These are phyloP conservation scores for Colletotrichum endophyticum DNA, from an alignment of 2,329 filamentous ascomycete species.

Conservation along the genomic window DNA sequence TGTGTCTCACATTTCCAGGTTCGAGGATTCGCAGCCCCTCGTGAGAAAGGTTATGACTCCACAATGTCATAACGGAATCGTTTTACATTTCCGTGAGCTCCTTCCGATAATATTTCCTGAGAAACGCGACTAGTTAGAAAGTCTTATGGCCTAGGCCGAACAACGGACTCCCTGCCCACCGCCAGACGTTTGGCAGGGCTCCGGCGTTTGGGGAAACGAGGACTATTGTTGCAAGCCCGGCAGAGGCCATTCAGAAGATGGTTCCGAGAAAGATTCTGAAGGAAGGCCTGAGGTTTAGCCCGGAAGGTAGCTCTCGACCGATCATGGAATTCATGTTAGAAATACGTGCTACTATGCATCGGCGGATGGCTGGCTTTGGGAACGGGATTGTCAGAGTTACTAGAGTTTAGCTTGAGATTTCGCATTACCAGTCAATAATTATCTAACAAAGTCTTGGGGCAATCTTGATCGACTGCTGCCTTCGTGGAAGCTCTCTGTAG, in stretches of 20 bases:
- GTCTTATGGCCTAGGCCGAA: neutral
- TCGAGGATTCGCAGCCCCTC: neutral
- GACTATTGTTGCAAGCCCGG: neutral
- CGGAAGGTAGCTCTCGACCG: neutral
- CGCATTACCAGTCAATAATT: neutral
- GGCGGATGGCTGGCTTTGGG: neutral
- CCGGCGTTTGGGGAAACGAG: neutral
- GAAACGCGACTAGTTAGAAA: neutral
- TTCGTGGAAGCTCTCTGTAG: neutral
- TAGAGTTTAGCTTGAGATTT: neutral
- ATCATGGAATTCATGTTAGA: neutral
- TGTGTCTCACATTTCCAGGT: neutral
- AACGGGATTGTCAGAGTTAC: neutral
- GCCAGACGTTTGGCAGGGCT: neutral
- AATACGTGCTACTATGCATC: neutral
- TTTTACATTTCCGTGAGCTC: neutral
- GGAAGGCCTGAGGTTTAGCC: neutral
- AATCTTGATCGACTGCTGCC: neutral
- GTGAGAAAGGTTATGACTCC: neutral
- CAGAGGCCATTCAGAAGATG: neutral
- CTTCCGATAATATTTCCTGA: neutral
- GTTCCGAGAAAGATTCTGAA: neutral
- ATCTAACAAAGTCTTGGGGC: neutral
- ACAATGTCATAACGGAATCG: neutral
- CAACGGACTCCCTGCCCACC: neutral